These are phyloP conservation scores for Colletotrichum musae DNA, from an alignment of 2,329 filamentous ascomycete genomes.

Conservation along the genomic window DNA sequence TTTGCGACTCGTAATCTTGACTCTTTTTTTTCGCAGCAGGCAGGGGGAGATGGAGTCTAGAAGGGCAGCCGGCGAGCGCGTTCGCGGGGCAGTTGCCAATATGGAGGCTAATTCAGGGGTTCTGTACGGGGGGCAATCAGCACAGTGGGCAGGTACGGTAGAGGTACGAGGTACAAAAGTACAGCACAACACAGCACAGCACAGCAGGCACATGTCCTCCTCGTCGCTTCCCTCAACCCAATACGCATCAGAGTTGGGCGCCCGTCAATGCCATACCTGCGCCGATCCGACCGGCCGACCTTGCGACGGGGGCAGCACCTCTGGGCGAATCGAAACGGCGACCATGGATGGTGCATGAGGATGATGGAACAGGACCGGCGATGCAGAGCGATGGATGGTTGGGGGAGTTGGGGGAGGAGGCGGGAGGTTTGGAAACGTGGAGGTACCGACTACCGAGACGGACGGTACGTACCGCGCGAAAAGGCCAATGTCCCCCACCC, in stretches of 20 bases:
- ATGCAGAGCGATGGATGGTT: not conserved
- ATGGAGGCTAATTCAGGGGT: conserved; percentile 31
- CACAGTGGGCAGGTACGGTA: no score
- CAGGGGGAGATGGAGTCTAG: conserved; percentile 14
- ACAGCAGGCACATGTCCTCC: no score
- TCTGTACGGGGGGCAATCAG: no score
- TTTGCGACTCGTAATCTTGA: conserved; percentile 32
- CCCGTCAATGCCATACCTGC: conserved; percentile 33
- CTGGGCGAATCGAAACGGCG: conserved; percentile 29
- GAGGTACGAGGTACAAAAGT: no score
- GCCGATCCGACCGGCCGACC: conserved; percentile 23
- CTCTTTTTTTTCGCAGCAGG: not conserved
- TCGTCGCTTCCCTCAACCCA: no score
- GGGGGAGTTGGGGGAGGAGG: not conserved
- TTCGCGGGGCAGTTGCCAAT: conserved; percentile 20
- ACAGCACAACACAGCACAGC: no score
- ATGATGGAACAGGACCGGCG: conserved; percentile 31
- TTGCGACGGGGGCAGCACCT: not conserved
- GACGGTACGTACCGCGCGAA: conserved; percentile 7
- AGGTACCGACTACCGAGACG: conserved; percentile 23
- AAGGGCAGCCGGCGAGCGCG: not conserved
- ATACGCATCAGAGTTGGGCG: conserved; percentile 20
- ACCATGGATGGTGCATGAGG: conserved; percentile 20
- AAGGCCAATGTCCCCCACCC: conserved; percentile 4
- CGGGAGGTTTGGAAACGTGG: conserved; percentile 10